A percentile compares a stretch with the other conserved stretches of the same genome.
Conservation (phyloP, 495 filamentous ascomycete species). For the Trichoderma parareesei region DNA sequence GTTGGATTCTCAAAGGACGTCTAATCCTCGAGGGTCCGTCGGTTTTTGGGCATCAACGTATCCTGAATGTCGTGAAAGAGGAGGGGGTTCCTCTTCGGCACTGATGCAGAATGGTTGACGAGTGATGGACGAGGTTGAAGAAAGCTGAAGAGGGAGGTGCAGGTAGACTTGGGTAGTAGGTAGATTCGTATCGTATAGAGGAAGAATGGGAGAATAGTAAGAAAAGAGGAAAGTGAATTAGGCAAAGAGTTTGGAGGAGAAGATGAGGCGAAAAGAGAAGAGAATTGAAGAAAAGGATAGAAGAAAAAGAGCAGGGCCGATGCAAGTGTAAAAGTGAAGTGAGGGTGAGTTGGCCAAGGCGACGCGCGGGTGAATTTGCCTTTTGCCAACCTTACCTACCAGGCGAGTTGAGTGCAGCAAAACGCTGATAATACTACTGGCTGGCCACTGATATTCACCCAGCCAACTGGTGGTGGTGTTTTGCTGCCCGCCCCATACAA, state of each 20-base stretch:
- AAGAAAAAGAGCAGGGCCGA: neutral
- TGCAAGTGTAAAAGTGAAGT: neutral
- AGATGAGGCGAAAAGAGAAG: neutral
- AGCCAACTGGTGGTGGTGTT: neutral
- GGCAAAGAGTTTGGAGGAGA: neutral
- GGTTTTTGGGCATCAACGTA: neutral
- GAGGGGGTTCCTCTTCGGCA: neutral
- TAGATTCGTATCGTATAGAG: no score
- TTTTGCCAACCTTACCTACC: neutral
- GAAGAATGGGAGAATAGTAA: neutral
- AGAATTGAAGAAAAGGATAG: neutral
- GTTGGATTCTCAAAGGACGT: neutral
- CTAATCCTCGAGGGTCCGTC: neutral
- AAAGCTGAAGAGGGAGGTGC: no score
- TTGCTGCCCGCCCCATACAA: neutral
- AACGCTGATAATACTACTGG: neutral
- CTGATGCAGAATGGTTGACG: no score
- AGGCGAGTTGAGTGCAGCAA: neutral
- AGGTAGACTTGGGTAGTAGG: no score
- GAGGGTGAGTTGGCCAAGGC: neutral
- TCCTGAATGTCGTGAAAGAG: neutral
- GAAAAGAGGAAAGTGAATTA: neutral
- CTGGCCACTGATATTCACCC: neutral
- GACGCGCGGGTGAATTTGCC: neutral
- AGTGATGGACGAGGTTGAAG: no score